These are phyloP conservation scores for Mycena olivaceomarginata DNA, from an alignment of 768 basidiomycete genomes.

Conservation along the genomic window DNA sequence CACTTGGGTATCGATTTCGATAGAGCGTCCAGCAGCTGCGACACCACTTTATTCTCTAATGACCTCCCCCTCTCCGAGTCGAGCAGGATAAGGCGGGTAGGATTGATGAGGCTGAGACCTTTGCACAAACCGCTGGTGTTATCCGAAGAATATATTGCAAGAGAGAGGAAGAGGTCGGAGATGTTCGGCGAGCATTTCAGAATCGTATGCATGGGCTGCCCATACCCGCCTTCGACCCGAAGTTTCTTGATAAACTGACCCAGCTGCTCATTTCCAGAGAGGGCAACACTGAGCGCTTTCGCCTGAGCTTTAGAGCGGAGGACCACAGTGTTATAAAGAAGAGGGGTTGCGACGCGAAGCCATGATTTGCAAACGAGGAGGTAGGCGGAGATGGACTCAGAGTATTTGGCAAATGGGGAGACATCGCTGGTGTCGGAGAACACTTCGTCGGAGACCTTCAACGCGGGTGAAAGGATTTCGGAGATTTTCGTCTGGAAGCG, in stretches of 20 bases:
- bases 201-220: conserved; percentile 16
- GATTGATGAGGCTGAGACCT: conserved; percentile 16
- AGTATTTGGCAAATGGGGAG: conserved; percentile 43
- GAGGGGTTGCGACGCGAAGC: conserved; percentile 50
- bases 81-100: conserved; percentile 3
- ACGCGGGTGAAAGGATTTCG: conserved; percentile 41
- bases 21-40: not conserved
- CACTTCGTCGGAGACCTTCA: conserved; percentile 44
- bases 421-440: conserved; percentile 35
- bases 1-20: conserved; percentile 1
- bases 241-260: conserved; percentile 48
- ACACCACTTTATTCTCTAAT: conserved; percentile 8
- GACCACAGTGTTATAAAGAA: conserved; percentile 50
- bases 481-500: conserved; percentile 48
- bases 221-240: conserved; percentile 50
- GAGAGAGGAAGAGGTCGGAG: conserved; percentile 22
- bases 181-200: conserved; percentile 17
- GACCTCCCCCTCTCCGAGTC: not conserved
- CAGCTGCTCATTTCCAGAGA: conserved; percentile 38
- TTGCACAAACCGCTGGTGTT: conserved; percentile 22
- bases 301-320: conserved; percentile 51
- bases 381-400: conserved; percentile 41
- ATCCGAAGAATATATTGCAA: not conserved
- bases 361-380: conserved; percentile 50
- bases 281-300: conserved; percentile 45